Evolutionary conservation across 208 protist species (phyloP).

Genomic region (Wallacemonas sp.): DNA sequence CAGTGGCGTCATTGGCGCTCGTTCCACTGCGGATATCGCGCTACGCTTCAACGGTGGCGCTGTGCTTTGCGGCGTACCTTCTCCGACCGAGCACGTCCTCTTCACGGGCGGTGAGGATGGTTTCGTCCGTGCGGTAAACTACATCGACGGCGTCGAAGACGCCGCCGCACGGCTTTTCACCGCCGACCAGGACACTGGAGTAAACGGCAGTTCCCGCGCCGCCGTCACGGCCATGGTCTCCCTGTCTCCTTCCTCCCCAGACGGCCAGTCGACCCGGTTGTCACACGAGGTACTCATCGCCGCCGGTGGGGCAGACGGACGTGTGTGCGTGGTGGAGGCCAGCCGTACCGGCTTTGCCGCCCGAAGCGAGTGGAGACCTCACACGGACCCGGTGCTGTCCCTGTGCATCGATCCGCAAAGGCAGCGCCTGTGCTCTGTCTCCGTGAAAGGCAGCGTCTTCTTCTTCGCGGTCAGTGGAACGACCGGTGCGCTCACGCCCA

Average conservation of each 20-base stretch:
- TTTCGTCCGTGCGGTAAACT: slow-evolving; percentile 89
- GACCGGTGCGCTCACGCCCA: slow-evolving; percentile 33
- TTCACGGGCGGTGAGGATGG: slow-evolving; percentile 92
- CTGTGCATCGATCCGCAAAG: slow-evolving; percentile 63
- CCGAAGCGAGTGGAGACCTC: slow-evolving; percentile 62
- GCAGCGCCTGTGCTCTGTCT: slow-evolving; percentile 77
- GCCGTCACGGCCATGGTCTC: not conserved
- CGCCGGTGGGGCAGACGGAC: slow-evolving; percentile 78
- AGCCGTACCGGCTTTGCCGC: slow-evolving; percentile 33
- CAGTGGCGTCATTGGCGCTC: not conserved
- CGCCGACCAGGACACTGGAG: not conserved
- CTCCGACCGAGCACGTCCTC: slow-evolving; percentile 71
- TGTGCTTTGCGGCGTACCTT: slow-evolving; percentile 80
- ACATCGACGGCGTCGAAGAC: slow-evolving; percentile 57
- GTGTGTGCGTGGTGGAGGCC: slow-evolving; percentile 48
- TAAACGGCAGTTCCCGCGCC: no score
- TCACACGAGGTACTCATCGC: slow-evolving; percentile 32
- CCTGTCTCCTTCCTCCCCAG: not conserved
- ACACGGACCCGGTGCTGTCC: slow-evolving; percentile 49
- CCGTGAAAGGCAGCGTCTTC: slow-evolving; percentile 86
- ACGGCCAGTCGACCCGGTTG: not conserved
- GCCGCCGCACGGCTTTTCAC: not conserved
- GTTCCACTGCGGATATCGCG: not conserved
- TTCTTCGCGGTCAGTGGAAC: slow-evolving; percentile 80
- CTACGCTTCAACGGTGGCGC: slow-evolving; percentile 90